A percentile compares a stretch with the other conserved stretches of the same genome.
Evolutionary conservation across 2,329 filamentous ascomycete species (phyloP).

Genomic region (Cyanodermella asteris): DNA sequence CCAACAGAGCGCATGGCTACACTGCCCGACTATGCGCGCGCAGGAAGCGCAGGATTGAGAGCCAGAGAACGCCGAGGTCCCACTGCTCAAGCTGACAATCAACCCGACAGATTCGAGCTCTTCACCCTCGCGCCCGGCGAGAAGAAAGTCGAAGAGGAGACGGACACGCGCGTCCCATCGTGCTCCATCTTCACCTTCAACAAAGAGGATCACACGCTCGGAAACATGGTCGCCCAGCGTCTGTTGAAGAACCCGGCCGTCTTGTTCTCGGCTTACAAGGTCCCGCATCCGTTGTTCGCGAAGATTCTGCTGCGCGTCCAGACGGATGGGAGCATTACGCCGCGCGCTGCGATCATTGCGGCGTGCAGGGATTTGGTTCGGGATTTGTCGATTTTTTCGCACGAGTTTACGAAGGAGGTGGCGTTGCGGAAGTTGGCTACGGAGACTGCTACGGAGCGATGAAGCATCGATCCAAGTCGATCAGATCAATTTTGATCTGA

Average conservation of each 20-base stretch:
- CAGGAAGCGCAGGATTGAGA: conserved; percentile 3
- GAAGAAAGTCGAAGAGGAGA: conserved; percentile 77
- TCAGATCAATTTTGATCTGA: too few relatives aligned
- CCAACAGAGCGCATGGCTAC: not conserved
- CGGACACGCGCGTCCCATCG: conserved; percentile 82
- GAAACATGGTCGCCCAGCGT: conserved; percentile 68
- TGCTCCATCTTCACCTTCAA: conserved; percentile 88
- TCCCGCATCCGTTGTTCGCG: conserved; percentile 21
- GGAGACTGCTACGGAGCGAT: conserved; percentile 14
- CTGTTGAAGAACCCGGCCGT: conserved; percentile 70
- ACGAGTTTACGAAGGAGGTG: conserved; percentile 83
- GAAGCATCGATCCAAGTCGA: too few relatives aligned
- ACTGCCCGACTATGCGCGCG: conserved; percentile 1
- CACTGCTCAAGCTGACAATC: conserved; percentile 11
- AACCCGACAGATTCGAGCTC: conserved; percentile 55
- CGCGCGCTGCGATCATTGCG: conserved; percentile 68
- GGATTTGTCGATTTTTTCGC: conserved; percentile 56
- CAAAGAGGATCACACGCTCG: conserved; percentile 93
- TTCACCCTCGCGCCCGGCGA: conserved; percentile 74
- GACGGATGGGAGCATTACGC: conserved; percentile 70
- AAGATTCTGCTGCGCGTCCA: conserved; percentile 49
- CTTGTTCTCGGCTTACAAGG: conserved; percentile 76
- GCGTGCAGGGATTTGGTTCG: conserved; percentile 66
- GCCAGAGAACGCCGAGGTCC: conserved; percentile 7
- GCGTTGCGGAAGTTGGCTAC: conserved; percentile 71